Evolutionary conservation across 1,284 basidiomycete genomes (phyloP).

Genomic region (Naganishia sp.): DNA sequence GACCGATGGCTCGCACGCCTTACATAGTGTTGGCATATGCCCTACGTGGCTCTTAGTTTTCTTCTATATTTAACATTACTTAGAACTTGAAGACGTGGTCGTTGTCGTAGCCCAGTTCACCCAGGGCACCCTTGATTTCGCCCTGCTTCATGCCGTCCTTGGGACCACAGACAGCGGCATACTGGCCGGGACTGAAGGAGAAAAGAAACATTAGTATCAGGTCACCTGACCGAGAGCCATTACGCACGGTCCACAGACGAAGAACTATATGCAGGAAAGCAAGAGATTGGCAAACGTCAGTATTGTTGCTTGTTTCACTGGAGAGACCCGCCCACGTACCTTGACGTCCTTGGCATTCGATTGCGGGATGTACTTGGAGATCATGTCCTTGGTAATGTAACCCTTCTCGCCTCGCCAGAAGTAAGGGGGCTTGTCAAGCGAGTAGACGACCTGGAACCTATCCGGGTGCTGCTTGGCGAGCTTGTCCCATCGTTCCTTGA

Average conservation of each 20-base stretch:
- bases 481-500: constrained; percentile 81
- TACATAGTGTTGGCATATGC: no score
- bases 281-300: neutral
- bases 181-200: constrained; percentile 65
- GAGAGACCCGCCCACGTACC: constrained; percentile 8
- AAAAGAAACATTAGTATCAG: constrained; percentile 5
- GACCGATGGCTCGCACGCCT: no score
- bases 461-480: constrained; percentile 68
- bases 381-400: constrained; percentile 92
- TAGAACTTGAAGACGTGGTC: constrained; percentile 64
- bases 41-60: no score
- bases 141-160: constrained; percentile 74
- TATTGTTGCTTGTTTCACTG: neutral
- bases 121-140: constrained; percentile 74
- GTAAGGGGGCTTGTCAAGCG: constrained; percentile 87
- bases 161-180: constrained; percentile 66
- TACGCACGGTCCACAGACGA: constrained; percentile 36
- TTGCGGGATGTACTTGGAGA: constrained; percentile 68
- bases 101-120: constrained; percentile 80
- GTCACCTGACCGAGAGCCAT: neutral
- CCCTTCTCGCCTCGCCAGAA: constrained; percentile 83
- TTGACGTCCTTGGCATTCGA: constrained; percentile 34
- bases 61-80: neutral
- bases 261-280: constrained; percentile 19
- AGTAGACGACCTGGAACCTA: constrained; percentile 68